Evolutionary conservation across 306 rosid genomes (phyloP).

Genomic region (Dalbergia oliveri): DNA sequence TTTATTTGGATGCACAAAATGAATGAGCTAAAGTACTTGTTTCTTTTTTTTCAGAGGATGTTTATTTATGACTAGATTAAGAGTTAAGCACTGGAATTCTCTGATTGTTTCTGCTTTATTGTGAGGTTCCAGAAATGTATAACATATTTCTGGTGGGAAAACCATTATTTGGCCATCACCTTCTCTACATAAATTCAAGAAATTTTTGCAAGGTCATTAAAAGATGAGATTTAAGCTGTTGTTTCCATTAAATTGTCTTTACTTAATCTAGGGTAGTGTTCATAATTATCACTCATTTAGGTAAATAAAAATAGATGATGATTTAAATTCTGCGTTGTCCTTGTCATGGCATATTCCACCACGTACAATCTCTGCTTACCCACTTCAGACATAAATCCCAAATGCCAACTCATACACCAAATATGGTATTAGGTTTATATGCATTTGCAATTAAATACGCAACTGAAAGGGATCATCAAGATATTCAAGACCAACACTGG

Average conservation of each 20-base stretch:
- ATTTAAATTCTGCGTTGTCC: not conserved
- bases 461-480: constrained; percentile 20
- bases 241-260: constrained; percentile 13
- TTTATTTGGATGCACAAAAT: not conserved
- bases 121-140: not conserved
- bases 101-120: not conserved
- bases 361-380: not conserved
- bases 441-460: constrained; percentile 18
- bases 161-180: not conserved
- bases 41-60: not conserved
- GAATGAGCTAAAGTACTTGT: not conserved
- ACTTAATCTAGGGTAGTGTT: not conserved
- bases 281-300: not conserved
- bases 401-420: constrained; percentile 7
- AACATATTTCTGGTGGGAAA: not conserved
- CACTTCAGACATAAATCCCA: constrained; percentile 11
- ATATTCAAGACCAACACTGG: constrained; percentile 12
- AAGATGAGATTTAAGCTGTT: constrained; percentile 25
- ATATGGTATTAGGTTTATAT: not conserved
- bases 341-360: not conserved
- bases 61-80: not conserved
- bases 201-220: not conserved
- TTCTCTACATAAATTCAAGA: not conserved
- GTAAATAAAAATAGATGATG: not conserved
- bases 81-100: constrained; percentile 11